Percentiles rank a stretch among this genome's conserved stretches.
Evolutionary conservation across 1,284 basidiomycete species (phyloP).

Genomic region (Pascua sp.): DNA sequence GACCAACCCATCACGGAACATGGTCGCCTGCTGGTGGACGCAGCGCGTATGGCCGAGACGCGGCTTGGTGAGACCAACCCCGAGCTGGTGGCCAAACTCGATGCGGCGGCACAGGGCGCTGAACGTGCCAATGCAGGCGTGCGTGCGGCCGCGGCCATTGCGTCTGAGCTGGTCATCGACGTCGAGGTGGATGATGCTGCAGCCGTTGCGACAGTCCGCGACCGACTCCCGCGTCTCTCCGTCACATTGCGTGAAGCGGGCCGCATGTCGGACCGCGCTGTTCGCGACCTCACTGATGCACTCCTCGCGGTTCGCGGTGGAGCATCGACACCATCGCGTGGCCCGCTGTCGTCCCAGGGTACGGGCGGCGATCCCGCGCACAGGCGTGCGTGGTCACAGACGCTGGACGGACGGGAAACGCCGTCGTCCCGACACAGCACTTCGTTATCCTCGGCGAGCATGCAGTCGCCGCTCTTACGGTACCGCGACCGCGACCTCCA

Average conservation of each 20-base stretch:
- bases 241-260: conserved; percentile 33
- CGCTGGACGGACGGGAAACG: background rate
- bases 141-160: conserved; percentile 25
- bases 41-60: conserved; percentile 30
- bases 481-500: background rate
- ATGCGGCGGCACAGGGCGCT: conserved; percentile 22
- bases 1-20: conserved; percentile 30
- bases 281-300: conserved; percentile 39
- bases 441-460: background rate
- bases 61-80: conserved; percentile 20
- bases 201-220: conserved; percentile 9
- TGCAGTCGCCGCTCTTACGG: conserved; percentile 1
- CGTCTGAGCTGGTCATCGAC: conserved; percentile 25
- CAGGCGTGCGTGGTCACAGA: background rate
- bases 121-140: conserved; percentile 33
- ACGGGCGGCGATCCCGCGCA: no score
- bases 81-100: conserved; percentile 26
- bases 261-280: conserved; percentile 34
- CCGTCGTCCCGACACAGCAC: conserved; percentile 1
- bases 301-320: conserved; percentile 20
- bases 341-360: background rate
- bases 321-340: background rate
- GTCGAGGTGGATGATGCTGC: conserved; percentile 25
- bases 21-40: conserved; percentile 40
- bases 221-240: conserved; percentile 24